Evolutionary conservation across 768 basidiomycete genomes (phyloP), one percentile per base, ranked within the genome.

Genomic region (Mycena venus): DNA sequence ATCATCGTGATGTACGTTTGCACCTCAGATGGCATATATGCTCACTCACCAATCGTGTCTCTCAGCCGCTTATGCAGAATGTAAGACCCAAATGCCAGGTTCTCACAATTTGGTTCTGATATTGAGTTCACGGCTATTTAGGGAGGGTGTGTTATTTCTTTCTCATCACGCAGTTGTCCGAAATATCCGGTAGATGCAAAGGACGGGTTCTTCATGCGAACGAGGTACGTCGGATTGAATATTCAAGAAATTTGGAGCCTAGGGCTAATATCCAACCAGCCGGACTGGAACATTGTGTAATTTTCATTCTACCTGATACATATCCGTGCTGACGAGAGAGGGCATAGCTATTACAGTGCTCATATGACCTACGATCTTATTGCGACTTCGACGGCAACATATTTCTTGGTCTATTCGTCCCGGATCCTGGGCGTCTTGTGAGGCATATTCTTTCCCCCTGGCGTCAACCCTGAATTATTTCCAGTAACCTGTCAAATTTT

Each of bases 241-340:
- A 14, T 8, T 11, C 32, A 23, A 14, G 5, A 40, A 19, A 44
- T 42, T 14, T 44, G 19, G 6, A 15, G 32, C 27, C 58, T 47
- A 2, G 27, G 53, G 53, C 64, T 66, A 21, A 51, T 60, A 61
- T 15, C 38, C 36, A 25, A 14, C 10, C 31, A 73, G 72, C 66
- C 61, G n/a, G 66, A 73, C 27, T 73, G 72, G 72, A 73, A 73
- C 34, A 73, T 73, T 19, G 72, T 73, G 66, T 73, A 31, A 40
- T 27, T 38, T 15, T 60, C 0, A 15, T 44, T 56, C 15, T n/a
- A 25, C 21, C 32, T 44, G 0, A 38, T 7, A 31, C 59, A 17
- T 44, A 21, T 15, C 49, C 14, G 25, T 29, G 7, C 34, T 70
- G 27, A 70, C 9, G 27, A 9, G 25, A n/a, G 34, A 15, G n/a